These are phyloP conservation scores for Dalbergia oliveri DNA, from an alignment of 306 rosid genomes.

Conservation along the genomic window DNA sequence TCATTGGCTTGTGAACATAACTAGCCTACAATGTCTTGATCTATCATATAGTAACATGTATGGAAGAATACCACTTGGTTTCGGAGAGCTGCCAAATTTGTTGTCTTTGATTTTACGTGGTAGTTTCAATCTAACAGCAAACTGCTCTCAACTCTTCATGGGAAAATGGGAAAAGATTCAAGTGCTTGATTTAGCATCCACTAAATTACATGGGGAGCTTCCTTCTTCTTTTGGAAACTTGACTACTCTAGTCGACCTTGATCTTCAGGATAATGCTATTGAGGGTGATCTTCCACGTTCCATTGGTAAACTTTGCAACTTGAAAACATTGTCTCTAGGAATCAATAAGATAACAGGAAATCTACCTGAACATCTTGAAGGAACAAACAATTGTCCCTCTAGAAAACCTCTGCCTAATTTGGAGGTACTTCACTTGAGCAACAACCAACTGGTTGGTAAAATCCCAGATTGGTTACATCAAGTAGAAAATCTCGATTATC, in stretches of 20 bases:
- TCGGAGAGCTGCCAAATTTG: conserved; percentile 47
- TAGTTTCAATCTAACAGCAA: conserved; percentile 46
- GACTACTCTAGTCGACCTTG: conserved; percentile 35
- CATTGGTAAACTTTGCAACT: conserved; percentile 48
- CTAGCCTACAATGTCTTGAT: conserved; percentile 44
- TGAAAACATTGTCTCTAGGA: neutral
- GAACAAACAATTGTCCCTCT: conserved; percentile 30
- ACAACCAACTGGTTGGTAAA: too few species aligned
- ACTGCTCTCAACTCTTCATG: conserved; percentile 50
- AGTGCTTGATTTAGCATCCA: conserved; percentile 30
- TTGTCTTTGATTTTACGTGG: conserved; percentile 13
- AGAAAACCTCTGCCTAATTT: conserved; percentile 46
- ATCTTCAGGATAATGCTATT: conserved; percentile 16
- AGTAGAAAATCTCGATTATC: too few species aligned
- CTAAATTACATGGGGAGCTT: conserved; percentile 44
- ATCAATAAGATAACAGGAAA: conserved; percentile 46
- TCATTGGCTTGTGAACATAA: conserved; percentile 54
- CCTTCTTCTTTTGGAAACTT: too few species aligned
- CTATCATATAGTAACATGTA: conserved; percentile 18
- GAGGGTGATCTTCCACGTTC: conserved; percentile 57
- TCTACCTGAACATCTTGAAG: conserved; percentile 51
- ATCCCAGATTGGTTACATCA: too few species aligned
- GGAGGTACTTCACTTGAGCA: neutral
- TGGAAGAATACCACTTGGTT: conserved; percentile 64
- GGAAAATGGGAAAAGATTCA: conserved; percentile 50